Evolutionary conservation across 164 flowering plant genomes (phyloP).

Genomic region (Nymphaea colorata): DNA sequence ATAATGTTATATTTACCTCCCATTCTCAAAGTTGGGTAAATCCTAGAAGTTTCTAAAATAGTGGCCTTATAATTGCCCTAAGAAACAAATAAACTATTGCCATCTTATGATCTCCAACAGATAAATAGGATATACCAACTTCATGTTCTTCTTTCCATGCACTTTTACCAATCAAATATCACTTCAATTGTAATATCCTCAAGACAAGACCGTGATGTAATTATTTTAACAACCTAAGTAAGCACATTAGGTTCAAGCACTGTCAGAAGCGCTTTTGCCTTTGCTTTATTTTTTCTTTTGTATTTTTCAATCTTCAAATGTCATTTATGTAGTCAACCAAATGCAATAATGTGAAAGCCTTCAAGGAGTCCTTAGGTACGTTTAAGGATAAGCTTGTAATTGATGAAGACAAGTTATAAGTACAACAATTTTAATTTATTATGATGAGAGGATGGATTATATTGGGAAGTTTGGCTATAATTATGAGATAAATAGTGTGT

Average conservation of each 20-base stretch:
- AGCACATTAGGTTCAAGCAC: slow-evolving; percentile 39
- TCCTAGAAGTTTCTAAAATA: slow-evolving; percentile 47
- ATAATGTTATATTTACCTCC: slow-evolving; percentile 74
- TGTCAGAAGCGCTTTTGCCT: slow-evolving; percentile 36
- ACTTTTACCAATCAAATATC: slow-evolving; percentile 19
- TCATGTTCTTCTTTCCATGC: slow-evolving; percentile 10
- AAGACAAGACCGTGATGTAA: slow-evolving; percentile 14
- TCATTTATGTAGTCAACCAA: slow-evolving; percentile 38
- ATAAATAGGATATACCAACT: slow-evolving; percentile 18
- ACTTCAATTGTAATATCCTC: slow-evolving; percentile 38
- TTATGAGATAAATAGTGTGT: too few relatives aligned
- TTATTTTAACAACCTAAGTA: slow-evolving; percentile 43
- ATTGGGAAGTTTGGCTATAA: slow-evolving; percentile 26
- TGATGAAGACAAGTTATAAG: slow-evolving; percentile 42
- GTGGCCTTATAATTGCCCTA: slow-evolving; percentile 37
- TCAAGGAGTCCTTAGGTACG: slow-evolving; percentile 39
- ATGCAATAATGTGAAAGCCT: slow-evolving; percentile 38
- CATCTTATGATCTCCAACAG: slow-evolving; percentile 23
- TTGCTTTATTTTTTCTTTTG: slow-evolving; percentile 33
- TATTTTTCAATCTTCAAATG: slow-evolving; percentile 14
- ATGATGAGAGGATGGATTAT: slow-evolving; percentile 13
- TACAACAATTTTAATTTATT: slow-evolving; percentile 28
- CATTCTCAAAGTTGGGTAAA: slow-evolving; percentile 30
- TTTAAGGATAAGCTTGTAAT: slow-evolving; percentile 25
- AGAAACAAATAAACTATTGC: slow-evolving; percentile 33